Base-by-base conservation (phyloP, 75 land plant species). In the Pinus taeda region DNA sequence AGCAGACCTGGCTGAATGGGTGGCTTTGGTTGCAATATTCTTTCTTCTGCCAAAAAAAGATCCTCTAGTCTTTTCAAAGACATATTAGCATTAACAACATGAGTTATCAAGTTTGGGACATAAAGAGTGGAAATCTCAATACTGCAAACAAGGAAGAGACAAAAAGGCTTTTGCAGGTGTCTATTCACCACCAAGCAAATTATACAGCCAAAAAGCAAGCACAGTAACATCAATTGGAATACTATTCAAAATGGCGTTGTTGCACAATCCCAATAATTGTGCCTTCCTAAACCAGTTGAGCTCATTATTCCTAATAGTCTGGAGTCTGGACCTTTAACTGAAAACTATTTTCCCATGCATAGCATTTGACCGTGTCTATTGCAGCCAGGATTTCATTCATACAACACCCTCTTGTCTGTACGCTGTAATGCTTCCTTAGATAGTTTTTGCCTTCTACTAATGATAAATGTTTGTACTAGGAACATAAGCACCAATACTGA, bases 81-180 rank as follows among this genome's bases (percentile, higher is more conserved):
- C 13, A 96, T 97, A 80, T 96, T 94, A 24, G 93, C 91, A 89
- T 92, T 96, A 2, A 92, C 95, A 77, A 1, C 88, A 92, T 91
- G 93, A 17, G 95, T 96, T 22, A 96, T 89, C 71, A 96, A 81
- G 73, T 98, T 89, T n/a, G 99, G 99, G 42, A 85, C 99, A 92
- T 92, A 81, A 85, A 86, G 49, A 96, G 85, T 18, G 99, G 97
- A 73, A 90, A 94, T 18, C 97, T 87, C 59, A 96, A 81, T 49
- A 96, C 95, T 15, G 93, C 88, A 90, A 96, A 96, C 20, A 96
- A 84, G 56, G 99, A 94, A 96, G 90, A 9, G 99, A 92, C 15
- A 95, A 94, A 78, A 96, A 96, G 57, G 99, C 99, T 73, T 93
- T 90, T 59, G 99, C 87, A 29, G 97, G 93, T 59, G 99, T 96